These are phyloP conservation scores for Fusarium penzigii DNA, from an alignment of 2,329 filamentous ascomycete species.

Conservation along the genomic window DNA sequence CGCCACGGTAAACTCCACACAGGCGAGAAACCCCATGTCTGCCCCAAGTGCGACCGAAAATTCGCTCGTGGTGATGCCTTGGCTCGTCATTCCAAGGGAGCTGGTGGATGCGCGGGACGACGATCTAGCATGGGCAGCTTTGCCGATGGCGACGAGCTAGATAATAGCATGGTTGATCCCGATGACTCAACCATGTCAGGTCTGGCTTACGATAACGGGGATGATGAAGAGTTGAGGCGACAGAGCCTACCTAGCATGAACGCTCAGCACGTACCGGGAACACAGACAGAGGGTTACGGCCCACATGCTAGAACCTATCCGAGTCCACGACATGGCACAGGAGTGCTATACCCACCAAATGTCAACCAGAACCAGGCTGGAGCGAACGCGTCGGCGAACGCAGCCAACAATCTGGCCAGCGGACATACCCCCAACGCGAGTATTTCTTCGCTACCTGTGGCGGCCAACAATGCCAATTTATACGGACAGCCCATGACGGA, in stretches of 20 bases:
- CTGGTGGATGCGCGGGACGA: conserved; percentile 90
- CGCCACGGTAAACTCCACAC: conserved; percentile 96
- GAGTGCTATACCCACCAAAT: conserved; percentile 64
- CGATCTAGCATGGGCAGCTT: conserved; percentile 84
- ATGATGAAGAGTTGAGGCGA: conserved; percentile 64
- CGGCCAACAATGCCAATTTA: conserved; percentile 54
- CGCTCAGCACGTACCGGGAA: conserved; percentile 64
- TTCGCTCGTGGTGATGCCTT: conserved; percentile 95
- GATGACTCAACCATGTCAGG: conserved; percentile 61
- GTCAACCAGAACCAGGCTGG: conserved; percentile 57
- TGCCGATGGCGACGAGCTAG: conserved; percentile 74
- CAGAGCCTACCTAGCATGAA: conserved; percentile 76
- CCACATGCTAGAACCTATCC: conserved; percentile 79
- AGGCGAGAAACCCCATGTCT: conserved; percentile 92
- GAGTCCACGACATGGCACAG: conserved; percentile 50
- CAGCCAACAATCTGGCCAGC: conserved; percentile 43
- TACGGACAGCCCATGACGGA: conserved; percentile 81
- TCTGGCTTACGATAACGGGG: conserved; percentile 55
- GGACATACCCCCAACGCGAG: conserved; percentile 51
- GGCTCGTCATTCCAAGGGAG: conserved; percentile 92
- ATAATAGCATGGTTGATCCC: conserved; percentile 47
- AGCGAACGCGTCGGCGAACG: conserved; percentile 55
- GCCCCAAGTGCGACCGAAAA: conserved; percentile 89
- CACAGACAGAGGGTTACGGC: conserved; percentile 48
- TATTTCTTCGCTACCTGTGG: conserved; percentile 49